Base-by-base conservation (phyloP, 2,329 filamentous ascomycete species). In the Apiospora malaysiana region DNA sequence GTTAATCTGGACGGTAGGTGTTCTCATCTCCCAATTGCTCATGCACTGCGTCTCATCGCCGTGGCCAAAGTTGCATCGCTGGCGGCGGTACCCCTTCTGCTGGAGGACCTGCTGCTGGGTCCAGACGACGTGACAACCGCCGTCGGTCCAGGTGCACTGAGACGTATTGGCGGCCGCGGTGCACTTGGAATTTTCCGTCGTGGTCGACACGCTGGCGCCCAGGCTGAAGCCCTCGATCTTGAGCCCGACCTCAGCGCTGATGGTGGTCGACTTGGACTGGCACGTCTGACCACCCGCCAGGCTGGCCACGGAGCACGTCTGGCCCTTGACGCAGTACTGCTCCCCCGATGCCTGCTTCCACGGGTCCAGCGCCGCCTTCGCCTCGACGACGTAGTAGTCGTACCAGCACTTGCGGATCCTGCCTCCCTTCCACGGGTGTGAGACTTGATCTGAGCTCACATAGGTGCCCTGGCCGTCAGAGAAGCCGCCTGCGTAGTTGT, bases 71-170 rank as follows among this genome's bases (percentile, higher is more conserved):
- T 51, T 51, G 49, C 23, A 51, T 23, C 49, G 49, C 49, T 51
- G 49, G 49, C 49, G 49, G 49, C 49, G 49, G 49, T 51, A 51
- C 8, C 49, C 49, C 49, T 51, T 51, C 49, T 51, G 49, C 12
- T 27, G 23, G 49, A 51, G 23, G 23, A 51, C 25, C 49, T 51
- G 49, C 49, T 51, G 49, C 49, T 51, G 49, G n/a, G 49, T 51
- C 49, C 49, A 51, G 23, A 51, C 49, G 23, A 51, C 49, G 12
- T 51, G 49, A 12, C 49, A 51, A 23, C 49, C 49, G 49, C 49
- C 49, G 49, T 27, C 49, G 49, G 25, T 23, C 49, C 49, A 51
- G 49, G 12, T 16, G 49, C 49, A 51, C 49, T 51, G 49, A 3
- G 49, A 51, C 49, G 49, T 51, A 23, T 51, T 23, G 10, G 49